Base-by-base conservation (phyloP, 108 stramenopile genomes). In the Cyclotella sp. region DNA sequence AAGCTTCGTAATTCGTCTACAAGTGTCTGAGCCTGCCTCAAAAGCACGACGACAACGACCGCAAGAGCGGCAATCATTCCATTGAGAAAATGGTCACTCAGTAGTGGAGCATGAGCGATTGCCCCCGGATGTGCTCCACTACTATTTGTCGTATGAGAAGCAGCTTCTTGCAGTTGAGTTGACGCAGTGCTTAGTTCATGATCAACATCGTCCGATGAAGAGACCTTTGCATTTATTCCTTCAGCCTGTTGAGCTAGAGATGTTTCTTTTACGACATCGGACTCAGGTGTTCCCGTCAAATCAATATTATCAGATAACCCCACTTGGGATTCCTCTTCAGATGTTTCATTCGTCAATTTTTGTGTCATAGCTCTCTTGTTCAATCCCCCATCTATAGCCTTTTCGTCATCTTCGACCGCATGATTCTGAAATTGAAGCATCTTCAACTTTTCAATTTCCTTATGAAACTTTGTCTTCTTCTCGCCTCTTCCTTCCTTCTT, bases 401-500 rank as follows among this genome's bases (percentile, higher is more conserved):
- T 54, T 15, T 52, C 42, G 18, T 74, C 68, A 13, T 79, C 77
- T 12, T 78, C 84, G 10, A 62, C 64, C 9, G 72, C 78, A 61
- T 92, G 86, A 61, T 78, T 70, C 18, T 67, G 72, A 70, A 77
- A 47, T 78, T 95, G 91, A 51, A 89, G 70, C 67, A 85, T 78
- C 49, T 89, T 89, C 34, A 96, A 66, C 73, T 93, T 85, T 76
- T 83, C 90, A 78, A 93, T 93, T 77, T 96, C 90, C 54, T 91
- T 86, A 41, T 81, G 67, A 81, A 91, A 95, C 68, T 78, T 65
- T 12, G 72, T 77, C 49, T 45, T 58, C 55, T 47, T 54, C 60
- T 34, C 34, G 34, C 44, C 75, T 41, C 29, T 72, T 76, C 42
- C 74, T 68, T 29, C 81, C 68, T 19, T 39, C 44, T 44, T 28